Conservation (phyloP, 2,329 filamentous ascomycete genomes). For the Didymella lethalis region DNA sequence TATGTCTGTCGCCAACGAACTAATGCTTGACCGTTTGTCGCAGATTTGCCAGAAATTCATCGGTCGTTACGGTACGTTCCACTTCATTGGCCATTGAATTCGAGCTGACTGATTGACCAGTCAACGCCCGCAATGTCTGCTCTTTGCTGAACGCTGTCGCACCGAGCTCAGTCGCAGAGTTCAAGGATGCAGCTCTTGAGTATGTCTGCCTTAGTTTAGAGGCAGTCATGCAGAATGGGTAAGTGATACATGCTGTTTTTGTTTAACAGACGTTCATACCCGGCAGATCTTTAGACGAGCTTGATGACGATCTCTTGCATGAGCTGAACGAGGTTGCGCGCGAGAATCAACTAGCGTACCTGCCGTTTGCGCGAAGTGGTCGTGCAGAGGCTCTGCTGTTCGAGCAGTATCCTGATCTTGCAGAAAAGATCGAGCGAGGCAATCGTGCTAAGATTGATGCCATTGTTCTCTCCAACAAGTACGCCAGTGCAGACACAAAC, state of each 20-base stretch:
- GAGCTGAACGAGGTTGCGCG: conserved; percentile 84
- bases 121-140: conserved; percentile 75
- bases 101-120: conserved; percentile 28
- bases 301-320: conserved; percentile 81
- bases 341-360: conserved; percentile 79
- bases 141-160: conserved; percentile 85
- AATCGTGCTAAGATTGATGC: conserved; percentile 75
- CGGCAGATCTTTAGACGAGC: conserved; percentile 74
- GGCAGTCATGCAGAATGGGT: conserved; percentile 87
- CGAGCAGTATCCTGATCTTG: conserved; percentile 69
- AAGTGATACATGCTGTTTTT: conserved; percentile 25
- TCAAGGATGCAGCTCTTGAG: conserved; percentile 87
- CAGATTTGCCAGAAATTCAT: conserved; percentile 88
- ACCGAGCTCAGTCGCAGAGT: conserved; percentile 80
- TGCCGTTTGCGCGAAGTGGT: conserved; percentile 79
- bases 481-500: conserved; percentile 72
- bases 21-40: conserved; percentile 91
- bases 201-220: conserved; percentile 94
- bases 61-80: conserved; percentile 72
- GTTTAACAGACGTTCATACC: conserved; percentile 18
- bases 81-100: conserved; percentile 23
- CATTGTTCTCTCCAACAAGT: conserved; percentile 71
- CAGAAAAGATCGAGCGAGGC: conserved; percentile 72
- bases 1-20: conserved; percentile 86
- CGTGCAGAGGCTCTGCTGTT: conserved; percentile 72